Evolutionary conservation across 2,329 filamentous ascomycete genomes (phyloP).

Genomic region (Penicillium sp.): DNA sequence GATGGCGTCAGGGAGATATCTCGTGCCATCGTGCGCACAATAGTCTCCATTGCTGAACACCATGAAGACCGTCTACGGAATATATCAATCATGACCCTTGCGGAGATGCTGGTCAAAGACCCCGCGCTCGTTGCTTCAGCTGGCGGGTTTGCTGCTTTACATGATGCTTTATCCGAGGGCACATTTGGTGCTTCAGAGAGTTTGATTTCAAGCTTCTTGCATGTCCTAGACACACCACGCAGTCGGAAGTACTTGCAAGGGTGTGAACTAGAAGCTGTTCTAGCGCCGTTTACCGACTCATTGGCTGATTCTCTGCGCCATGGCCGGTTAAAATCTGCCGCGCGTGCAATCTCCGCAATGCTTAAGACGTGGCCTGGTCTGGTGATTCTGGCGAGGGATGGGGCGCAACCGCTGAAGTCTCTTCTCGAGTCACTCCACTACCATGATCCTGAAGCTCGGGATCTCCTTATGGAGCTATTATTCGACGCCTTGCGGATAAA

Average conservation of each 20-base stretch:
- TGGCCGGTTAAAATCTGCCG: conserved; percentile 74
- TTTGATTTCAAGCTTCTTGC: conserved; percentile 79
- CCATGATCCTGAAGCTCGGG: conserved; percentile 54
- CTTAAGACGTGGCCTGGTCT: conserved; percentile 92
- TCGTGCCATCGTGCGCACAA: conserved; percentile 76
- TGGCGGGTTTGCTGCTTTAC: conserved; percentile 78
- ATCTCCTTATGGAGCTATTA: conserved; percentile 81
- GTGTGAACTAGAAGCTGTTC: conserved; percentile 81
- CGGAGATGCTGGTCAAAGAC: conserved; percentile 84
- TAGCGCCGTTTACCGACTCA: conserved; percentile 89
- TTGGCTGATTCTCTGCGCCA: conserved; percentile 53
- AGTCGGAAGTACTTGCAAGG: conserved; percentile 78
- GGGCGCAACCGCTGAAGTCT: conserved; percentile 78
- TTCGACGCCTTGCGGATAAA: conserved; percentile 86
- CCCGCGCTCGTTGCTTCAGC: conserved; percentile 75
- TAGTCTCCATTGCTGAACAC: conserved; percentile 86
- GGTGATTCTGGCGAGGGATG: conserved; percentile 80
- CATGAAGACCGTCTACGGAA: conserved; percentile 78
- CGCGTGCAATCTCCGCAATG: conserved; percentile 85
- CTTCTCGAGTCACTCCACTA: conserved; percentile 65
- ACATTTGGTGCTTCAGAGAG: conserved; percentile 90
- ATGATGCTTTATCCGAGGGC: conserved; percentile 86
- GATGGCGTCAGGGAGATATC: conserved; percentile 85
- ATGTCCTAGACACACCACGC: conserved; percentile 78
- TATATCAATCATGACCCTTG: conserved; percentile 88